Percentiles rank a stretch among this genome's conserved stretches.
Evolutionary conservation across 352 stramenopile species (phyloP).

Genomic region (Pythium scleroteichum): DNA sequence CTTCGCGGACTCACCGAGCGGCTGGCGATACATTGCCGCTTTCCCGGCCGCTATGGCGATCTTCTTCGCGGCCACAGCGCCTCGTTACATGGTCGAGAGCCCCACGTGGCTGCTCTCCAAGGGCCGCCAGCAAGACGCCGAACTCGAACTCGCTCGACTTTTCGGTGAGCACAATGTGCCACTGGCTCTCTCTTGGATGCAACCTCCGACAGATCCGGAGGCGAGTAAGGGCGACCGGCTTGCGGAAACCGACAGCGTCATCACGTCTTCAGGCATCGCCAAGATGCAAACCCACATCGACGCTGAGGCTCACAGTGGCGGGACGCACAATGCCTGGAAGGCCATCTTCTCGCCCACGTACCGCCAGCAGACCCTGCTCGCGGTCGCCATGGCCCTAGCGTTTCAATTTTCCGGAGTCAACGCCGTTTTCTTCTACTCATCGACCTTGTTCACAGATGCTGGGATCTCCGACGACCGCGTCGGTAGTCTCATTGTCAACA

Average conservation of each 20-base stretch:
- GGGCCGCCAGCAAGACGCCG: slow-evolving; percentile 26
- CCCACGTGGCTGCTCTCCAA: slow-evolving; percentile 41
- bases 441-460: slow-evolving; percentile 53
- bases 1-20: slow-evolving; percentile 42
- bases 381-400: slow-evolving; percentile 39
- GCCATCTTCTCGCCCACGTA: slow-evolving; percentile 26
- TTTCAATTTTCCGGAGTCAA: slow-evolving; percentile 72
- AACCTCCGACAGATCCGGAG: not conserved
- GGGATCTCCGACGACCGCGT: slow-evolving; percentile 57
- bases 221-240: not conserved
- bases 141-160: slow-evolving; percentile 25
- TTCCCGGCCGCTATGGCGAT: slow-evolving; percentile 50
- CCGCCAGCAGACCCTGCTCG: slow-evolving; percentile 44
- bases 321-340: slow-evolving; percentile 23
- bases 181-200: slow-evolving; percentile 29
- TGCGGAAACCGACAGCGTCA: not conserved
- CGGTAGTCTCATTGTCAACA: slow-evolving; percentile 54
- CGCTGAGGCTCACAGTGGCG: not conserved
- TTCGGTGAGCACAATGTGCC: slow-evolving; percentile 30
- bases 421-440: slow-evolving; percentile 76
- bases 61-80: slow-evolving; percentile 40
- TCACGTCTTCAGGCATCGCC: not conserved
- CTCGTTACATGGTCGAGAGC: slow-evolving; percentile 28
- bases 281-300: slow-evolving; percentile 3
- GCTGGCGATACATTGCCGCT: slow-evolving; percentile 55